Evolutionary conservation across 1,284 basidiomycete species (phyloP).

Genomic region (Trametes polyzona): DNA sequence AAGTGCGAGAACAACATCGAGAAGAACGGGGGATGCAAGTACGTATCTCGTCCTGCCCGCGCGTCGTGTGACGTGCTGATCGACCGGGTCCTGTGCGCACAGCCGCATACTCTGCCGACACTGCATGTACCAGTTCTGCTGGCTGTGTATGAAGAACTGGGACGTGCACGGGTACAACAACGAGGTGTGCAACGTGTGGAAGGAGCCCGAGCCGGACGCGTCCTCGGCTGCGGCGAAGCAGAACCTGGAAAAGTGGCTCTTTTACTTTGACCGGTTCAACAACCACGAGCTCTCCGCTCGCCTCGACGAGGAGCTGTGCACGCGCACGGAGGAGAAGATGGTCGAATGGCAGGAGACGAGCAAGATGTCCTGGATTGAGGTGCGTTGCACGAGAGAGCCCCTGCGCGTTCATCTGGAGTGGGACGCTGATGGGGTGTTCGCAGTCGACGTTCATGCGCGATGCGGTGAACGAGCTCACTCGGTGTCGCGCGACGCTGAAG

Average conservation of each 20-base stretch:
- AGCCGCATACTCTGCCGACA: constrained; percentile 54
- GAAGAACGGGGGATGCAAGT: constrained; percentile 77
- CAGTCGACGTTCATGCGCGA: constrained; percentile 63
- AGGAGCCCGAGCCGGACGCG: constrained; percentile 58
- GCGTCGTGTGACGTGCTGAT: not conserved
- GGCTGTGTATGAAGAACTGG: constrained; percentile 74
- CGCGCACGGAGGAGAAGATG: constrained; percentile 70
- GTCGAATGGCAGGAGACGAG: constrained; percentile 64
- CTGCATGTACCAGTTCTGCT: constrained; percentile 69
- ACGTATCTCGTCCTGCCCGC: constrained; percentile 31
- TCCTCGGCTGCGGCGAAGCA: constrained; percentile 55
- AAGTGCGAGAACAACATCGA: constrained; percentile 71
- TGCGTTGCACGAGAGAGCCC: constrained; percentile 35
- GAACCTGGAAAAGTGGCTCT: constrained; percentile 67
- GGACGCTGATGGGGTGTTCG: not conserved
- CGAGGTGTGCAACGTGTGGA: constrained; percentile 68
- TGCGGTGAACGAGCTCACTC: constrained; percentile 59
- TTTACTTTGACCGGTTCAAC: constrained; percentile 68
- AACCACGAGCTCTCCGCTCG: constrained; percentile 73
- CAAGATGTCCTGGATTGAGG: constrained; percentile 70
- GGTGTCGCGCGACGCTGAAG: constrained; percentile 66
- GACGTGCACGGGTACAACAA: constrained; percentile 63
- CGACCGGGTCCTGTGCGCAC: not conserved
- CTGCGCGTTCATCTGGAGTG: too few species aligned
- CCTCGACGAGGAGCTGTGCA: constrained; percentile 62